phyloP scores from a whole-genome alignment of 192 early-diverging fungal genomes.

The Helicostylum pulchrum region DNA sequence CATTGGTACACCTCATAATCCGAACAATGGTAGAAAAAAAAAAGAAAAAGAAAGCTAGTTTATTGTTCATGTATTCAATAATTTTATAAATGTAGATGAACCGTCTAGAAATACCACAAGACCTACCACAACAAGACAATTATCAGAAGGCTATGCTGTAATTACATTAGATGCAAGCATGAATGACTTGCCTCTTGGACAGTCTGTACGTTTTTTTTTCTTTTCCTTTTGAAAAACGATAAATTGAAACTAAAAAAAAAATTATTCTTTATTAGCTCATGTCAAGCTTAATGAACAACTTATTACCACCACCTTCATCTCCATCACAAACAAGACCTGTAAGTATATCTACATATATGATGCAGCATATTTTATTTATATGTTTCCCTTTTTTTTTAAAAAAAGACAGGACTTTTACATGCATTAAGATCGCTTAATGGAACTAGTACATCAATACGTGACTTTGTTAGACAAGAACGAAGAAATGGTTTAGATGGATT shows the following conservation, averaged over 20 bases:
- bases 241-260: neutral
- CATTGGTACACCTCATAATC: slow-evolving; percentile 43
- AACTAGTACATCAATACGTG: neutral
- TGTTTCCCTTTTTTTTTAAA: too few relatives aligned
- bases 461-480: neutral
- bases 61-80: neutral
- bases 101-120: slow-evolving; percentile 2
- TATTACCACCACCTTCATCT: slow-evolving; percentile 8
- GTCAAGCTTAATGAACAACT: neutral
- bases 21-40: slow-evolving; percentile 35
- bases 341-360: too few relatives aligned
- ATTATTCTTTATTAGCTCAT: neutral
- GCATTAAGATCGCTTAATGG: too few relatives aligned
- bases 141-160: slow-evolving; percentile 34
- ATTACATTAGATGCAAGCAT: slow-evolving; percentile 32
- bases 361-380: too few relatives aligned
- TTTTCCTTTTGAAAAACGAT: too few relatives aligned
- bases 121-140: slow-evolving; percentile 10
- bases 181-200: slow-evolving; percentile 13
- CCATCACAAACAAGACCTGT: neutral
- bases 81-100: slow-evolving; percentile 27
- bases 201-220: slow-evolving; percentile 3
- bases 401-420: too few relatives aligned
- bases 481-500: too few relatives aligned
- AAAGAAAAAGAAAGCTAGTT: neutral